Evolutionary conservation across 495 filamentous ascomycete genomes (phyloP), one percentile per base, ranked within the genome.

Genomic region (Penicillium atrosanguineum): DNA sequence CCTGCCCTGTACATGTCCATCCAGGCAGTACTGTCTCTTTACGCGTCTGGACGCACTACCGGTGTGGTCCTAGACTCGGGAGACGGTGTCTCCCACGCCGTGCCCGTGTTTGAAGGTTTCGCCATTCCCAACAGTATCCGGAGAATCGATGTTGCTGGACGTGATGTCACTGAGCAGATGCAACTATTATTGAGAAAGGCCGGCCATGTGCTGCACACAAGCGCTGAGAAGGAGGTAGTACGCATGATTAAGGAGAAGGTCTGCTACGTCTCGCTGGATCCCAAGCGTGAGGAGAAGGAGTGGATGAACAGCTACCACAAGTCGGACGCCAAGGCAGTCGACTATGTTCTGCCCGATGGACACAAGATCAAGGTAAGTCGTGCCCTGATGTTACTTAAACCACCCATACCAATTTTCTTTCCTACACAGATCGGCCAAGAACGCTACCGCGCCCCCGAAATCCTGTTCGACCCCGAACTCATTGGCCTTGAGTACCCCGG

Each of bases 21-120:
- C 50, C 94, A 99, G 77, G 94, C 94, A 3, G 91, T 97, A 16
- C 82, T 99, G 37, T 97, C 95, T 9, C 80, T 99, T 6, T 99
- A 97, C 74, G 91, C 94, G 31, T 96, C 91, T 29, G 94, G 94
- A 15, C 88, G 94, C 59, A 99, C 94, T 3, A 99, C 95, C 1
- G 94, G 94, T 59, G 89, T 97, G 54, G 94, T 99, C 0, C 75
- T 99, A 34, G 95, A 99, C 65, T 87, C 90, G 11, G 95, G 94
- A 49, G 94, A 99, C 68, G 94, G 94, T 39, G 94, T 99, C 42
- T 96, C 95, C 25, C 94, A 99, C 62, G 92, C 94, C 23, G 94
- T 99, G 14, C 94, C 94, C 3, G 94, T 97, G 14, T 99, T 94
- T 70, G 92, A 99, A 69, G 94, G 94, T 8, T 99, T 99, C 69